These are phyloP conservation scores for Rhodocollybia butyracea DNA, from an alignment of 768 basidiomycete species.

Conservation along the genomic window DNA sequence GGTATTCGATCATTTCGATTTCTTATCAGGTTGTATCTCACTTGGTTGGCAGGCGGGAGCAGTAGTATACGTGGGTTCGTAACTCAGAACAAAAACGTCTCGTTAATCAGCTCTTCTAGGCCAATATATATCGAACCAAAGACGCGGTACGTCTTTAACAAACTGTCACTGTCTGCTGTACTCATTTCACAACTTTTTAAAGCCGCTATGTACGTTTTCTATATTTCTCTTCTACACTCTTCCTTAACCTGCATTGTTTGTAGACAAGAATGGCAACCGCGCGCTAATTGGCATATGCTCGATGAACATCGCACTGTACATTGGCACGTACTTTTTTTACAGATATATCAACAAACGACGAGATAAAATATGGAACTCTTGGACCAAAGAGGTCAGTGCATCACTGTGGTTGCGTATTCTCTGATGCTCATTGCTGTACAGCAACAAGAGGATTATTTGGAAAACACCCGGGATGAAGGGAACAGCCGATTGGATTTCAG, in stretches of 20 bases:
- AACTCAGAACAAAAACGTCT: background rate
- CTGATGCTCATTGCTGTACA: constrained; percentile 17
- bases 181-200: too few species aligned
- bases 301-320: constrained; percentile 53
- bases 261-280: constrained; percentile 60
- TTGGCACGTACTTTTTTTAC: constrained; percentile 53
- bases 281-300: constrained; percentile 50
- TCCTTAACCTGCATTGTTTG: background rate
- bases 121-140: constrained; percentile 53
- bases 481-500: constrained; percentile 61
- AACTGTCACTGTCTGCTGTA: background rate
- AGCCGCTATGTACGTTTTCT: constrained; percentile 32
- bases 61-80: constrained; percentile 41
- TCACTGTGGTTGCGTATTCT: background rate
- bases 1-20: background rate
- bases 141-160: constrained; percentile 34
- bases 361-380: constrained; percentile 48
- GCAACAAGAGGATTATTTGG: constrained; percentile 56
- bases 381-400: constrained; percentile 40
- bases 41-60: constrained; percentile 31
- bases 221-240: background rate
- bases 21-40: background rate
- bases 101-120: constrained; percentile 21
- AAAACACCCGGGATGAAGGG: constrained; percentile 59
- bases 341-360: constrained; percentile 44